These are phyloP conservation scores for Oidiodendron maius DNA, from an alignment of 495 filamentous ascomycete genomes.

Conservation along the genomic window DNA sequence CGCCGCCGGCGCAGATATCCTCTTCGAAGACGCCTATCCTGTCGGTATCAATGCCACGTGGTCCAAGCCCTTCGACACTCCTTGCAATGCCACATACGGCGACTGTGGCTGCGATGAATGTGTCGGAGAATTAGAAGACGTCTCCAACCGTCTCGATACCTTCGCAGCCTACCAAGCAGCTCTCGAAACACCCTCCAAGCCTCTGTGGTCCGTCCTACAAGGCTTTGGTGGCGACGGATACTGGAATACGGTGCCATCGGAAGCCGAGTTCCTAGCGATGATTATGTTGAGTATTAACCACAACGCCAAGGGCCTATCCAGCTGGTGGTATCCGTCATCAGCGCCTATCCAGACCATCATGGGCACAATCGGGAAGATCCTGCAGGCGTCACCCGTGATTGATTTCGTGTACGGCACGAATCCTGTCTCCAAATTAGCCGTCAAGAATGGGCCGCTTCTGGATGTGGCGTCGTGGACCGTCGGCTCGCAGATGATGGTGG, in stretches of 20 bases:
- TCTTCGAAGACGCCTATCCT: conserved; percentile 61
- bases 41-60: conserved; percentile 50
- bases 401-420: conserved; percentile 36
- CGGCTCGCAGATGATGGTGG: conserved; percentile 30
- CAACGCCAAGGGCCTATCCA: conserved; percentile 42
- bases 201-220: conserved; percentile 56
- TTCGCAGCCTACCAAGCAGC: conserved; percentile 37
- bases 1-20: conserved; percentile 52
- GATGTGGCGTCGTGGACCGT: conserved; percentile 36
- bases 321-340: conserved; percentile 47
- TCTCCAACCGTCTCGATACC: conserved; percentile 44
- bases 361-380: conserved; percentile 34
- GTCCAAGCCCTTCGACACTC: conserved; percentile 41
- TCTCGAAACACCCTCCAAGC: conserved; percentile 42
- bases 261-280: conserved; percentile 55
- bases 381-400: conserved; percentile 31
- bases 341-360: conserved; percentile 34
- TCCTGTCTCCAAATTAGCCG: conserved; percentile 12
- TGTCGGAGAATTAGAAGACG: conserved; percentile 46
- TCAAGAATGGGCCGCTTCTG: conserved; percentile 17
- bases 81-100: conserved; percentile 59
- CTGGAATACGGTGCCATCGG: conserved; percentile 51
- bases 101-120: conserved; percentile 70
- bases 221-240: conserved; percentile 56
- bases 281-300: conserved; percentile 52